A percentile compares a stretch with the other conserved stretches of the same genome.
phyloP scores from a whole-genome alignment of 345 rosid species.

The Arabidopsis suecica region DNA sequence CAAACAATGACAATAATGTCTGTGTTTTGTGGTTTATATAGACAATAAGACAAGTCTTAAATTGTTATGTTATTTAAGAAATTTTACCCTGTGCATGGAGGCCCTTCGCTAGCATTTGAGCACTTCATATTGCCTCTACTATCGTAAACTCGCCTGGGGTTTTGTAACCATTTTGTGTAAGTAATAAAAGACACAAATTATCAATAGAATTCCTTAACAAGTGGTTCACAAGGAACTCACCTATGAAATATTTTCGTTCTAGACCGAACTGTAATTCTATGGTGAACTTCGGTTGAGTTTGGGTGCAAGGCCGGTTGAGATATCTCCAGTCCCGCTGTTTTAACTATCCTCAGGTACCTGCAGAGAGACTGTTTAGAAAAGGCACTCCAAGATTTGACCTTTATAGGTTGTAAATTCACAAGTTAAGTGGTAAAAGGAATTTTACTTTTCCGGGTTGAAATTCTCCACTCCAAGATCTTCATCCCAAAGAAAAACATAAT shows the following conservation, averaged over 20 bases:
- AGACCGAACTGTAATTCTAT: constrained; percentile 88
- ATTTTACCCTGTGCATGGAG: constrained; percentile 95
- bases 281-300: constrained; percentile 94
- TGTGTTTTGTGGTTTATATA: too few species aligned
- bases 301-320: constrained; percentile 98
- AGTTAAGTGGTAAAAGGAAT: neutral
- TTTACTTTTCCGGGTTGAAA: constrained; percentile 78
- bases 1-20: neutral
- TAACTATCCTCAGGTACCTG: constrained; percentile 83
- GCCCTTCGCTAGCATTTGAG: constrained; percentile 83
- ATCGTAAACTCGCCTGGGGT: constrained; percentile 84
- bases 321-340: constrained; percentile 83
- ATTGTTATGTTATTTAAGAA: neutral
- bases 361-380: constrained; percentile 26
- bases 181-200: neutral
- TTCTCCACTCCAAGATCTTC: constrained; percentile 92
- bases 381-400: neutral
- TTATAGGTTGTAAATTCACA: neutral
- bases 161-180: constrained; percentile 26
- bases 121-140: constrained; percentile 85
- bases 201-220: constrained; percentile 8
- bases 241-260: constrained; percentile 76
- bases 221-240: constrained; percentile 43
- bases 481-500: constrained; percentile 96
- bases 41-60: neutral